Evolutionary conservation across 2,329 filamentous ascomycete genomes (phyloP).

Genomic region (Gnomoniopsis sp.): DNA sequence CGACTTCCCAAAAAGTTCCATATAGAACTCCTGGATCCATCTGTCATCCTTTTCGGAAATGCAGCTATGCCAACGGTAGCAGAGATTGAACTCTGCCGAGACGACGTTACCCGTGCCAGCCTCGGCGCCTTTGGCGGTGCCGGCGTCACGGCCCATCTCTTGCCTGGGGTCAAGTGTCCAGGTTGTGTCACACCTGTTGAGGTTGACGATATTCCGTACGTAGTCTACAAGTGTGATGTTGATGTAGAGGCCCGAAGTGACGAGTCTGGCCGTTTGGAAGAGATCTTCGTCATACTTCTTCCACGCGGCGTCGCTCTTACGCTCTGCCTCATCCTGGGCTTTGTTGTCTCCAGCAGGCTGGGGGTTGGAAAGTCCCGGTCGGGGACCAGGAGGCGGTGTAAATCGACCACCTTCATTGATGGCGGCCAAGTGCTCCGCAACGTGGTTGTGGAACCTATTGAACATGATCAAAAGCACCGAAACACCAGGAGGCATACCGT

Average conservation of each 20-base stretch:
- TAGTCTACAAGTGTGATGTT: constrained; percentile 79
- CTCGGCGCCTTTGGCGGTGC: constrained; percentile 56
- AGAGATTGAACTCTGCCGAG: constrained; percentile 84
- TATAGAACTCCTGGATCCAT: constrained; percentile 73
- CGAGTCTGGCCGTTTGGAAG: constrained; percentile 74
- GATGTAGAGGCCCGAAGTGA: constrained; percentile 72
- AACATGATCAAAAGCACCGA: constrained; percentile 74
- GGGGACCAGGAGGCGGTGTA: constrained; percentile 50
- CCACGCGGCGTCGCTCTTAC: constrained; percentile 51
- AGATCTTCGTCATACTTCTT: constrained; percentile 72
- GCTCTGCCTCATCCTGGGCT: constrained; percentile 36
- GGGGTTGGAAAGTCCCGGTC: background rate
- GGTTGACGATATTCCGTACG: constrained; percentile 63
- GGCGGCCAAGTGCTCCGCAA: constrained; percentile 72
- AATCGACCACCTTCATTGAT: constrained; percentile 86
- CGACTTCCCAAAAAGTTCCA: constrained; percentile 59
- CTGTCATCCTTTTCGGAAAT: constrained; percentile 72
- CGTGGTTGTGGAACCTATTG: constrained; percentile 83
- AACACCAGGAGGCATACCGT: constrained; percentile 70
- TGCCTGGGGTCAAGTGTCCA: constrained; percentile 79
- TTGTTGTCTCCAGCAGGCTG: background rate
- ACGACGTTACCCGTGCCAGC: constrained; percentile 78
- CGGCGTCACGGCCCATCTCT: constrained; percentile 56
- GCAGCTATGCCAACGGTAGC: constrained; percentile 83
- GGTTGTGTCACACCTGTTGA: constrained; percentile 68